Evolutionary conservation across 345 rosid species (phyloP).

Genomic region (Eucalyptus fibrosa): DNA sequence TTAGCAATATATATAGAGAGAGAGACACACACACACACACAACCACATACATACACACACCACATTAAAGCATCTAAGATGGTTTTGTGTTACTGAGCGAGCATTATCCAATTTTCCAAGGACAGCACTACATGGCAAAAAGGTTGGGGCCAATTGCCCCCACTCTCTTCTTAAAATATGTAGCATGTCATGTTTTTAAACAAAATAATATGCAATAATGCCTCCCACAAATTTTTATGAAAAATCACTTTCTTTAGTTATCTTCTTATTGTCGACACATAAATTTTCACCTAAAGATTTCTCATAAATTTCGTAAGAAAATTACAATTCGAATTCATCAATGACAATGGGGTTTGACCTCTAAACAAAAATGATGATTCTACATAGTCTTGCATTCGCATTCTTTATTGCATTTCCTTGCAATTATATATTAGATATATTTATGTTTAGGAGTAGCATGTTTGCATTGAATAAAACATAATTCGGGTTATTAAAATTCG

Average conservation of each 20-base stretch:
- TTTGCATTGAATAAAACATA: background rate
- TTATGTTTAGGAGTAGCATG: background rate
- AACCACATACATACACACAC: background rate
- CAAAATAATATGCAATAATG: background rate
- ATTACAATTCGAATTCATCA: background rate
- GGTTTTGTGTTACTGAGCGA: background rate
- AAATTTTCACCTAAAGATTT: too few species aligned
- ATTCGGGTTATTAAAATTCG: too few species aligned
- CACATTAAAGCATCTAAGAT: background rate
- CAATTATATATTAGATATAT: background rate
- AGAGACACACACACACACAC: too few species aligned
- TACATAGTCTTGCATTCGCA: too few species aligned
- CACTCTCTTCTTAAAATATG: background rate
- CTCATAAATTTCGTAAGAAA: too few species aligned
- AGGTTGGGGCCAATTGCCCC: background rate
- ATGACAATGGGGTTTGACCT: background rate
- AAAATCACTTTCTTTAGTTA: too few species aligned
- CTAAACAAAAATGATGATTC: too few species aligned
- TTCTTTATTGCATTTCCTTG: background rate
- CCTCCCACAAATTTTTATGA: too few species aligned
- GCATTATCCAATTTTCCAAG: background rate
- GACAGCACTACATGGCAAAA: background rate
- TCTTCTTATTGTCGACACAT: rapidly evolving
- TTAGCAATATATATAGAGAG: background rate
- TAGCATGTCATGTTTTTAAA: too few species aligned